Evolutionary conservation across 305 asterid genomes (phyloP), one percentile per base, ranked within the genome.

Genomic region (Solanum chacoense): DNA sequence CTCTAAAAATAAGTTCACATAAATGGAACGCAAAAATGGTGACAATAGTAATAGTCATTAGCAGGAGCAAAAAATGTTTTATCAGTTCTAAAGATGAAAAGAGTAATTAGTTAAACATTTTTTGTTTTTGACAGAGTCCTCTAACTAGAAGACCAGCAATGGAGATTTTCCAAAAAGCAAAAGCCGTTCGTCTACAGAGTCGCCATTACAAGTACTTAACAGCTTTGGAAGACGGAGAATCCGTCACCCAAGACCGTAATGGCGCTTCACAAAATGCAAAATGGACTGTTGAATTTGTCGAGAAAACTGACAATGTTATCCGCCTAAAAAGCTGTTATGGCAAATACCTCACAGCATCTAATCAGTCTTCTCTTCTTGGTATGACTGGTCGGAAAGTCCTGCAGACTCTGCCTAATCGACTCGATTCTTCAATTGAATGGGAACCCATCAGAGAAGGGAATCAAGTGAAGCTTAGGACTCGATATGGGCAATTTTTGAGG

Each of bases 331-430:
- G 98, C 92, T 97, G 98, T 89, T 93, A 93, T 87, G 93, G 94
- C 22, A 94, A 93, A 92, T 97, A 97, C 92, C 87, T 97, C 4
- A 96, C 99, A 26, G 99, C 99, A 29, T 95, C 99, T 0, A 95
- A 95, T 84, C 96, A 93, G 75, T 95, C 98, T 13, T 96, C 95
- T 86, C 95, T 97, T 40, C 91, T 96, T 3, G 99, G 99, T 11
- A 92, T 95, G 96, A 97, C 99, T 1, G 99, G 99, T 11, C 90
- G 92, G 72, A 95, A 95, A 75, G 99, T 95, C 75, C 69, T 88
- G 74, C 99, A 97, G 94, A 93, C 98, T 22, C 40, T 83, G 0
- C 97, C 99, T 0, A 26, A 72, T 2, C 74, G 90, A 42, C 92
- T 91, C 3, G 93, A 92, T 74, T 90, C 93, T 9, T 91, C 94